Base-by-base conservation (phyloP, 2,329 filamentous ascomycete species). In the Onygenales sp. region DNA sequence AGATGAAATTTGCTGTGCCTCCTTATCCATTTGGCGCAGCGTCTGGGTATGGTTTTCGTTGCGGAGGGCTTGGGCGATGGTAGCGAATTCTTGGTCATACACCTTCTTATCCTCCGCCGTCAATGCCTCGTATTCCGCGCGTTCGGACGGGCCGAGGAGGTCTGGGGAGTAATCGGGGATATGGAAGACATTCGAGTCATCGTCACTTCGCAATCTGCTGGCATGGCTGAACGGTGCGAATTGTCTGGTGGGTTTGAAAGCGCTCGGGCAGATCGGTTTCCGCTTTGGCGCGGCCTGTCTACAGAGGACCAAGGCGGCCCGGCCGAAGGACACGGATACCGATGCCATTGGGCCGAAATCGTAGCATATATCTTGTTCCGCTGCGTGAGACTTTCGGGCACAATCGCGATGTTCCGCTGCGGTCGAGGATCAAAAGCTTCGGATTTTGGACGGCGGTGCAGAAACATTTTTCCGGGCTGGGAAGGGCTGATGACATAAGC, bases 241-340 rank as follows among this genome's bases (percentile, higher is more conserved):
- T 44, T 43, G 49, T 21, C 17, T 14, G 17, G 36, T 44, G 7
- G 41, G 43, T 39, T 33, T 39, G 13, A 54, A 47, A 42, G 51
- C 41, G 41, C 17, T 51, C 5, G 49, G 32, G 11, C 35, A 54
- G 31, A 44, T 42, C 32, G 42, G 35, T 51, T 57, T 57, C 41
- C 54, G 53, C 50, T 55, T 57, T 13, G 55, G 41, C 17, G 57
- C 61, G 46, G 64, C 64, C 62, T 66, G 65, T 44, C 63, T 64
- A 55, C 62, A 62, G 52, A 71, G 49, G 39, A 63, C 58, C 11
- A 67, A 56, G 54, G 68, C 65, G 49, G 66, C 60, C 46, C 67
- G 69, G 64, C 65, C 62, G 61, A 73, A 60, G 57, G 64, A 70
- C 62, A 67, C 64, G 55, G 68, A 61, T 59, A 64, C 63, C 54